Evolutionary conservation across 192 early-diverging fungal genomes (phyloP).

Genomic region (Coemansia erecta): DNA sequence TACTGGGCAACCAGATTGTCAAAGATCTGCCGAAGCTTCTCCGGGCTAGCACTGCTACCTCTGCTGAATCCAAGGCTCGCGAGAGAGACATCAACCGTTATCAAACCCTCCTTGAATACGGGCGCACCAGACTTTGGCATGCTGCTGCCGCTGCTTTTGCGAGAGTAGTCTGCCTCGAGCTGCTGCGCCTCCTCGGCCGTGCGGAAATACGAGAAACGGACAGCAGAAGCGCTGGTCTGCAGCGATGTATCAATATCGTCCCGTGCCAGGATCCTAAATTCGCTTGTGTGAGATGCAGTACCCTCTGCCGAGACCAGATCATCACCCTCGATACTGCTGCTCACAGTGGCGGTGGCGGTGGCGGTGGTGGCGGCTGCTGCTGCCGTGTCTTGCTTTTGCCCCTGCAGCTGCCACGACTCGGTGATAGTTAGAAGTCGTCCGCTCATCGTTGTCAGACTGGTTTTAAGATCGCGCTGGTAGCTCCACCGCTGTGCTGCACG

Average conservation of each 20-base stretch:
- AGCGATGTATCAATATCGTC: constrained; percentile 16
- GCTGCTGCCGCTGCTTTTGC: constrained; percentile 10
- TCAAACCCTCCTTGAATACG: constrained; percentile 26
- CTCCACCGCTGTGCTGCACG: constrained; percentile 87
- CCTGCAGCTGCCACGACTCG: constrained; percentile 38
- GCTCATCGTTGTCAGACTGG: constrained; percentile 38
- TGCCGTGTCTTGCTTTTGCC: constrained; percentile 11
- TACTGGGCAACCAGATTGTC: constrained; percentile 63
- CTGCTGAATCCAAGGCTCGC: constrained; percentile 23
- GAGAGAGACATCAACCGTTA: constrained; percentile 56
- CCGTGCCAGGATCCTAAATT: constrained; percentile 37
- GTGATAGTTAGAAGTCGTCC: constrained; percentile 34
- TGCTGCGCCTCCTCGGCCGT: constrained; percentile 42
- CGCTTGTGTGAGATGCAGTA: constrained; percentile 37
- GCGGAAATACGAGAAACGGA: constrained; percentile 51
- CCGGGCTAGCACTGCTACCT: constrained; percentile 9
- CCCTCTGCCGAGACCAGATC: neutral
- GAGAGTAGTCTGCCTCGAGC: constrained; percentile 23
- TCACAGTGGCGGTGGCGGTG: neutral
- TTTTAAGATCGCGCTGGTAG: constrained; percentile 67
- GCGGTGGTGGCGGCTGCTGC: neutral
- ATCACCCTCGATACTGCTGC: neutral
- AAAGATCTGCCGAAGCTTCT: constrained; percentile 57
- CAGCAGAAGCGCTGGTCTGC: constrained; percentile 18
- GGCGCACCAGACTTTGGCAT: constrained; percentile 1